Percentiles rank a stretch among this genome's conserved stretches.
These are phyloP conservation scores for Ceratocystis cacaofunesta DNA, from an alignment of 2,329 filamentous ascomycete species.

Conservation along the genomic window DNA sequence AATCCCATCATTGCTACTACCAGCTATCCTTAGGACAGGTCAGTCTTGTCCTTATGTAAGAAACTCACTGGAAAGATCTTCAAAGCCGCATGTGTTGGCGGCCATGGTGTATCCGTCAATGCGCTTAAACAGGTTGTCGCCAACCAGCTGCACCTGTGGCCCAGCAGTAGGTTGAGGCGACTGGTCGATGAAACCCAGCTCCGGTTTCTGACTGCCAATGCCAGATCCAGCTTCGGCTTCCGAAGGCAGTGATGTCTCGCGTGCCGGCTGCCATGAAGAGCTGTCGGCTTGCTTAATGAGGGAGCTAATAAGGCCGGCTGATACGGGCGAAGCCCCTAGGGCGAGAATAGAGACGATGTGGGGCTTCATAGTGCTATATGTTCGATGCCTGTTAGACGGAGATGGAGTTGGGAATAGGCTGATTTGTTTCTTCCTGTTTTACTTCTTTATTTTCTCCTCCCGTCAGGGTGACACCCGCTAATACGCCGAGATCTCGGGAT, in stretches of 20 bases:
- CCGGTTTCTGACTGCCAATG: not conserved
- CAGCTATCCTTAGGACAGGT: not conserved
- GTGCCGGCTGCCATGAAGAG: constrained; percentile 23
- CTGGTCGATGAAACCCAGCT: constrained; percentile 19
- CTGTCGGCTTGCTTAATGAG: constrained; percentile 19
- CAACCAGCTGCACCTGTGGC: constrained; percentile 21
- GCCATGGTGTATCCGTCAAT: constrained; percentile 22
- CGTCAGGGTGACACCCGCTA: too few relatives aligned
- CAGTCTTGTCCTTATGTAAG: not conserved
- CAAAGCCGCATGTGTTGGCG: constrained; percentile 24
- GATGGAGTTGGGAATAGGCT: not conserved
- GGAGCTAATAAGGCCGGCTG: constrained; percentile 20
- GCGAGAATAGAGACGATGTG: not conserved
- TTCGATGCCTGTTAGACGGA: not conserved
- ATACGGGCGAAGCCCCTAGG: constrained; percentile 16
- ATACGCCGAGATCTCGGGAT: not conserved
- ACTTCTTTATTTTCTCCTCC: not conserved
- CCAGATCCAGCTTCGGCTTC: constrained; percentile 6
- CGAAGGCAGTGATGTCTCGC: constrained; percentile 20
- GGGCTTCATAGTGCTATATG: not conserved
- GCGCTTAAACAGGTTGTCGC: constrained; percentile 22
- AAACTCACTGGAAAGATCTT: constrained; percentile 22
- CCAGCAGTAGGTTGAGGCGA: constrained; percentile 24
- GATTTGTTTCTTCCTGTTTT: too few relatives aligned
- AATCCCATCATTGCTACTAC: too few relatives aligned